Base-by-base conservation (phyloP, 2,329 filamentous ascomycete genomes). In the Alternaria alternata region DNA sequence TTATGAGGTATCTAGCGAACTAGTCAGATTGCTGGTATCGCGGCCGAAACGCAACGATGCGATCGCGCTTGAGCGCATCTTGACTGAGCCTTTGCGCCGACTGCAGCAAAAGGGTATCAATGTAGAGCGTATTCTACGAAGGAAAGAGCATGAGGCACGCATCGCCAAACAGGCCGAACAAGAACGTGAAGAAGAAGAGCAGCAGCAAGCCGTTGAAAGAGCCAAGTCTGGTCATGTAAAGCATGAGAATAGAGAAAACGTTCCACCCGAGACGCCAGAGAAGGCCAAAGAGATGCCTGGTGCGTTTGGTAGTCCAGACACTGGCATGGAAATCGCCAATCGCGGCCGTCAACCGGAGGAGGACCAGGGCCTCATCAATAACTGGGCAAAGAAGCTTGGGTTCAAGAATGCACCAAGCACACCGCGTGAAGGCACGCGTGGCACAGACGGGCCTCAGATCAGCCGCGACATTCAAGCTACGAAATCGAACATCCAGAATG, bases 101-200 rank as follows among this genome's bases (percentile, higher is more conserved):
- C 81, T 99, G 41, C 89, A 92, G 70, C 88, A 89, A 61, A 92
- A 95, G 65, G 95, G 95, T 2, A 98, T 97, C 83, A 98, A 99
- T 68, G 95, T 99, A 39, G 93, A 97, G 73, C 90, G 95, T 51
- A 98, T 99, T 63, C 84, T 99, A 22, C 88, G 92, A 38, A 90
- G 90, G 54, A 96, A 96, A 80, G 93, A 91, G 20, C 91, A 92
- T 3, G 93, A 98, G 77, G 92, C 92, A 6, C 88, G 92, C 53
- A 89, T 98, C 65, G 93, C 93, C 0, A 94, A 97, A 73, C 89
- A 90, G 71, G 89, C 89, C 71, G 92, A 96, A 72, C 87, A 90
- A 65, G 86, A 87, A 72, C 85, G 84, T 34, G 87, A 93, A 22
- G 85, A 87, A 57, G 86, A 90, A 67, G 86, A 86, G 65, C 80